These are phyloP conservation scores for Gaertneriomyces sp. DNA, from an alignment of 192 early-diverging fungal genomes.

Conservation along the genomic window DNA sequence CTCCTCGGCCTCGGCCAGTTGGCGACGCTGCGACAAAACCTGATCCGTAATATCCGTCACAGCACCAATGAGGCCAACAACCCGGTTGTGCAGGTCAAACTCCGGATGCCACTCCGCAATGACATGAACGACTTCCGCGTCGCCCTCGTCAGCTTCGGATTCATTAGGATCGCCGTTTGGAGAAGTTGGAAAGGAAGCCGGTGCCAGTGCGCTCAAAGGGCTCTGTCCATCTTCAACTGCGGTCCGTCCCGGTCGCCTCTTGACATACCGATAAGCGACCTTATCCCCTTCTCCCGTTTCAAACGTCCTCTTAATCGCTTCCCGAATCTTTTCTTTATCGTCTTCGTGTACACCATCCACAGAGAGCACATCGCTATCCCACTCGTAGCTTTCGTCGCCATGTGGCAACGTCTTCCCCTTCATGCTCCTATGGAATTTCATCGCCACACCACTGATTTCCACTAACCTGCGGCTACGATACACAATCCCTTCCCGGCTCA, in stretches of 20 bases:
- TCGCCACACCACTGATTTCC: too few relatives aligned
- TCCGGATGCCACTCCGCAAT: slow-evolving; percentile 12
- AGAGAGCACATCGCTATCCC: background rate
- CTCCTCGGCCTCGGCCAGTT: slow-evolving; percentile 30
- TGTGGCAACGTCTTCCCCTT: too few relatives aligned
- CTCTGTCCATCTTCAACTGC: too few relatives aligned
- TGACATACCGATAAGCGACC: too few relatives aligned
- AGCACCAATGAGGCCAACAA: slow-evolving; percentile 3
- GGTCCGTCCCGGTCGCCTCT: too few relatives aligned
- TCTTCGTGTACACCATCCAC: background rate
- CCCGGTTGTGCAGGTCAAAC: background rate
- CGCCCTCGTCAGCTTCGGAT: background rate
- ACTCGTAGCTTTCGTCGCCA: background rate
- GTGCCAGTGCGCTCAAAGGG: background rate
- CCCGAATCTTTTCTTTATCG: background rate
- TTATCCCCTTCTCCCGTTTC: background rate
- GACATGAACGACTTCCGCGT: background rate
- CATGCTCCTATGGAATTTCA: too few relatives aligned
- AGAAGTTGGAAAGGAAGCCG: background rate
- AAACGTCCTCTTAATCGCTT: background rate
- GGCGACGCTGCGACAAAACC: background rate
- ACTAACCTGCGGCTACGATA: too few relatives aligned
- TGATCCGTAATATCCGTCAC: slow-evolving; percentile 21
- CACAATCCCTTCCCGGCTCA: background rate
- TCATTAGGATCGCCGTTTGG: background rate